Evolutionary conservation across 495 filamentous ascomycete genomes (phyloP).

Genomic region (Penicillium atrosanguineum): DNA sequence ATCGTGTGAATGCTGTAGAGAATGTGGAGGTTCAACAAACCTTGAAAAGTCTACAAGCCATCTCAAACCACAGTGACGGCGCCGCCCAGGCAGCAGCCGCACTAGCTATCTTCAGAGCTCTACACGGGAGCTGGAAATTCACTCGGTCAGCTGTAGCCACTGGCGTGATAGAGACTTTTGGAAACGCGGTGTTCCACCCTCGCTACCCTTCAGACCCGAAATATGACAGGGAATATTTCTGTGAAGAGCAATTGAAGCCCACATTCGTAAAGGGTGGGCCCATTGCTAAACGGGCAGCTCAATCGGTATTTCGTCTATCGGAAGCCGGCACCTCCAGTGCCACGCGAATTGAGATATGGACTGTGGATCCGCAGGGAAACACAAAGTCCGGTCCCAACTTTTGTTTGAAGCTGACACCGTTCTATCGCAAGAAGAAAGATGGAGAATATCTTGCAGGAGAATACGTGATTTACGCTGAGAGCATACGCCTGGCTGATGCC

Average conservation of each 20-base stretch:
- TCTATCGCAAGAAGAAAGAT: slow-evolving; percentile 1
- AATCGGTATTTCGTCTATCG: slow-evolving; percentile 15
- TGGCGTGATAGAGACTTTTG: slow-evolving; percentile 21
- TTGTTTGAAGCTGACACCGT: slow-evolving; percentile 7
- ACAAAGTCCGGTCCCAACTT: not conserved
- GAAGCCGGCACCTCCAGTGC: slow-evolving; percentile 2
- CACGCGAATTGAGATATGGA: slow-evolving; percentile 14
- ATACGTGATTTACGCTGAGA: slow-evolving; percentile 11
- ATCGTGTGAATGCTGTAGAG: not conserved
- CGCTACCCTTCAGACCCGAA: slow-evolving; percentile 31
- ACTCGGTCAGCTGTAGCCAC: slow-evolving; percentile 41
- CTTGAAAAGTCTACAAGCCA: slow-evolving; percentile 19
- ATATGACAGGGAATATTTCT: slow-evolving; percentile 35
- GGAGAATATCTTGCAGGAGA: slow-evolving; percentile 9
- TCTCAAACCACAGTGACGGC: slow-evolving; percentile 6
- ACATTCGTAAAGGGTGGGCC: not conserved
- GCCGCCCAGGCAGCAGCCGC: slow-evolving; percentile 14
- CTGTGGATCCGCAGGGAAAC: not conserved
- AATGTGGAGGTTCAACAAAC: slow-evolving; percentile 9
- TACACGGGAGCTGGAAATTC: slow-evolving; percentile 72
- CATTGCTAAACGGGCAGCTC: not conserved
- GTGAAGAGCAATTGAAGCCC: slow-evolving; percentile 13
- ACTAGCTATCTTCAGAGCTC: slow-evolving; percentile 63
- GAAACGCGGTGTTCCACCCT: slow-evolving; percentile 62
- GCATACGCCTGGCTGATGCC: not conserved